Evolutionary conservation across 176 grass and related monocot genomes (phyloP).

Genomic region (Hordeum marinum): DNA sequence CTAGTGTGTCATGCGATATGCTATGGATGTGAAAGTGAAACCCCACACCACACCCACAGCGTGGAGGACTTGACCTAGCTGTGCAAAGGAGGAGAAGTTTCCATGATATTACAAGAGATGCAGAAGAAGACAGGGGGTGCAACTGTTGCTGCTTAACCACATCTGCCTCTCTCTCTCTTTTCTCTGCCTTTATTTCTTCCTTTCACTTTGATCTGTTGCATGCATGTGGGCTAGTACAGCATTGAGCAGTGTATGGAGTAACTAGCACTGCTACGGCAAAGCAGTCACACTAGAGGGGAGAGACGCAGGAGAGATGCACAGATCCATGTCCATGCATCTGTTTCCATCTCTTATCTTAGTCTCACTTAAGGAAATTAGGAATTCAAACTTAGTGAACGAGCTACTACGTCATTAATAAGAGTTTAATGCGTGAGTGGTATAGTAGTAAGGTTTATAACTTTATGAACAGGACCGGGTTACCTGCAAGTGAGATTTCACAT

Average conservation of each 20-base stretch:
- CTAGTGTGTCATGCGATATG: not conserved
- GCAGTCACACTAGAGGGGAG: not conserved
- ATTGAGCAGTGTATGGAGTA: conserved; percentile 32
- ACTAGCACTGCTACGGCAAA: conserved; percentile 36
- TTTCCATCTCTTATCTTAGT: not conserved
- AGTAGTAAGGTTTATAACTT: not conserved
- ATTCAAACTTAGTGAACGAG: not conserved
- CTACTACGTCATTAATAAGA: not conserved
- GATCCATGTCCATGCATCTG: conserved; percentile 32
- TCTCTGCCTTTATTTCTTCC: not conserved
- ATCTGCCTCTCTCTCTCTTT: not conserved
- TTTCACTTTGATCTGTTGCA: conserved; percentile 29
- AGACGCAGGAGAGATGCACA: not conserved
- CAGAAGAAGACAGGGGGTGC: conserved; percentile 22
- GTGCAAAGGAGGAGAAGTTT: conserved; percentile 22
- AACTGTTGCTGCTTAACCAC: conserved; percentile 23
- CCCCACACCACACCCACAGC: not conserved
- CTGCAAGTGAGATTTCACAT: conserved; percentile 87
- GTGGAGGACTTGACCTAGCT: conserved; percentile 18
- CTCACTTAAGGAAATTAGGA: not conserved
- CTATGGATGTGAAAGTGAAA: conserved; percentile 31
- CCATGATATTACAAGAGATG: conserved; percentile 25
- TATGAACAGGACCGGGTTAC: conserved; percentile 8
- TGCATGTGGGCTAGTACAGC: conserved; percentile 28
- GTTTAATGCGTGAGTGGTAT: not conserved